These are phyloP conservation scores for Diplodia mutila DNA, from an alignment of 2,329 filamentous ascomycete species.

Conservation along the genomic window DNA sequence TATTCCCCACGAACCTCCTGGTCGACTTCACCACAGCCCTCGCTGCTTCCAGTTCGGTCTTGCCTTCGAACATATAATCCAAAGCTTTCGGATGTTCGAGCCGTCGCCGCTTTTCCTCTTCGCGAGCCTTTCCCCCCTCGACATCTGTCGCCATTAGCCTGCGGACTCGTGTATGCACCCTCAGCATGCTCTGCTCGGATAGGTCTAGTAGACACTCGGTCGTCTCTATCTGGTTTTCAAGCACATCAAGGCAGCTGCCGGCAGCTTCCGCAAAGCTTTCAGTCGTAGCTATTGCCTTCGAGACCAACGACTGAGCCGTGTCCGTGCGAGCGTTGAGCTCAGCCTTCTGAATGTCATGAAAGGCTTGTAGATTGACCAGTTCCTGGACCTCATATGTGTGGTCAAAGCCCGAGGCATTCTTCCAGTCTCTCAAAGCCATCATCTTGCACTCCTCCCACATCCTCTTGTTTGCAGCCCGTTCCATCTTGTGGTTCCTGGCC, in stretches of 20 bases:
- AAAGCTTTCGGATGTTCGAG: background rate
- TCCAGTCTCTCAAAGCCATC: background rate
- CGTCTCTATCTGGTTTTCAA: background rate
- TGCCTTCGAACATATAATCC: constrained; percentile 63
- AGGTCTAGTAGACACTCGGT: background rate
- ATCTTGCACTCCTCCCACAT: background rate
- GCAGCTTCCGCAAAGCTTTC: background rate
- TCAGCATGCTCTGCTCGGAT: background rate
- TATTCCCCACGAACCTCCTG: background rate
- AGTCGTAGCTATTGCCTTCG: background rate
- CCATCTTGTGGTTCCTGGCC: background rate
- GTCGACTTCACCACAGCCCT: constrained; percentile 35
- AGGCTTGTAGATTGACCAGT: background rate
- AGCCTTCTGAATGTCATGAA: background rate
- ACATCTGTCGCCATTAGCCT: constrained; percentile 12
- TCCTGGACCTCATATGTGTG: background rate
- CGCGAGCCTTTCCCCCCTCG: background rate
- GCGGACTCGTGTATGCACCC: background rate
- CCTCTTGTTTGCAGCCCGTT: background rate
- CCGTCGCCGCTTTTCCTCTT: background rate
- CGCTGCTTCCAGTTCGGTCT: constrained; percentile 67
- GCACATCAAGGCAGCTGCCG: background rate
- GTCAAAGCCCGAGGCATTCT: background rate
- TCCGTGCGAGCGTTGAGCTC: background rate
- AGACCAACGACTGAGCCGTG: background rate